A percentile compares a stretch with the other conserved stretches of the same genome.
phyloP scores from a whole-genome alignment of 106 monocot species.

The Iris macrosiphon region DNA sequence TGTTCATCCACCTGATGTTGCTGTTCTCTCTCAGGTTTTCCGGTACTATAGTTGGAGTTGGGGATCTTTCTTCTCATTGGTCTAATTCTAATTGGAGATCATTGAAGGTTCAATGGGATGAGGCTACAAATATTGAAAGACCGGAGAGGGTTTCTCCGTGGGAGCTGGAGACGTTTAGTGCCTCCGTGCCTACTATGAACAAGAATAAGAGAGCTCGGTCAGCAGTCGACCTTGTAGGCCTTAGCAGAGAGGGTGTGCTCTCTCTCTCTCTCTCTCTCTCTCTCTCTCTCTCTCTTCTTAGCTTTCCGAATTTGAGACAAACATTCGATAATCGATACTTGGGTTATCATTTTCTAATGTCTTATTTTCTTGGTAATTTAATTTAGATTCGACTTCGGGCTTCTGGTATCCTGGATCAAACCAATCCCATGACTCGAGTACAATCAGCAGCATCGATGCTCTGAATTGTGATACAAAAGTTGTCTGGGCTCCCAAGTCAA shows the following conservation, averaged over 20 bases:
- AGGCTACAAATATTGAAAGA: constrained; percentile 27
- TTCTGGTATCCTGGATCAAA: constrained; percentile 28
- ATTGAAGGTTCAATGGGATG: constrained; percentile 63
- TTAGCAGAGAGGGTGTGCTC: constrained; percentile 4
- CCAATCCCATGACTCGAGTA: constrained; percentile 3
- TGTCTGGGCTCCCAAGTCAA: constrained; percentile 4
- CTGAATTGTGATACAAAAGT: constrained; percentile 6
- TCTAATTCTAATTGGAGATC: constrained; percentile 49
- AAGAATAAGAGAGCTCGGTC: constrained; percentile 28
- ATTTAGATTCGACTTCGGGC: constrained; percentile 15
- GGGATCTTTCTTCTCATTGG: constrained; percentile 46
- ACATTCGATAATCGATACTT: too few species aligned
- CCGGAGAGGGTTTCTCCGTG: constrained; percentile 59
- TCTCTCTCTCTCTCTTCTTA: too few species aligned
- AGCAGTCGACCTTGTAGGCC: constrained; percentile 3
- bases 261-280: neutral
- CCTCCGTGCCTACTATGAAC: neutral
- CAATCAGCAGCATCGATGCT: neutral
- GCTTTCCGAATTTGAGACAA: too few species aligned
- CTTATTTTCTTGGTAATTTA: neutral
- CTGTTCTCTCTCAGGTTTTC: constrained; percentile 26
- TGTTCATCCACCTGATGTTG: neutral
- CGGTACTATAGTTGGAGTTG: constrained; percentile 43
- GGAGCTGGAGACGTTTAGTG: constrained; percentile 36
- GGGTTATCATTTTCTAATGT: too few species aligned